Conservation (phyloP, 495 filamentous ascomycete species). For the Aspergillus wentii region DNA sequence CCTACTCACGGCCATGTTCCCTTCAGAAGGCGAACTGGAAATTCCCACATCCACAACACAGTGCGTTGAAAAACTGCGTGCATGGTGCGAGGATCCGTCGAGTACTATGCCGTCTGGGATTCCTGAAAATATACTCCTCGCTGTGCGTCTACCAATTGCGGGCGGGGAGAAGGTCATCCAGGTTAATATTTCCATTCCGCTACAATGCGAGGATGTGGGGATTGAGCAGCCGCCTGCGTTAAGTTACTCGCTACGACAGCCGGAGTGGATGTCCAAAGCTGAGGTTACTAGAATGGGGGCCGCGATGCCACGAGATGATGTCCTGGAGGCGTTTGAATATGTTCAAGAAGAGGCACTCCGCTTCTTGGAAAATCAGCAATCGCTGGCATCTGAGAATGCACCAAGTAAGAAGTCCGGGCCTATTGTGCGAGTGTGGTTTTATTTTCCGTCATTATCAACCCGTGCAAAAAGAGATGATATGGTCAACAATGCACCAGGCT, state of each 20-base stretch:
- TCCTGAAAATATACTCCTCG: conserved; percentile 20
- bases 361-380: conserved; percentile 23
- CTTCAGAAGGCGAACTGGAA: conserved; percentile 28
- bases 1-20: conserved; percentile 34
- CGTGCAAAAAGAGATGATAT: conserved; percentile 33
- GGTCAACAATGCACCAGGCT: conserved; percentile 31
- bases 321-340: conserved; percentile 29
- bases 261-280: conserved; percentile 39
- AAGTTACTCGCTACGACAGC: conserved; percentile 32
- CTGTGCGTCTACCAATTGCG: conserved; percentile 21
- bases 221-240: conserved; percentile 22
- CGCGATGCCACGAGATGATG: conserved; percentile 25
- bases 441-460: conserved; percentile 36
- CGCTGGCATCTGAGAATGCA: background rate
- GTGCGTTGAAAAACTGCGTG: conserved; percentile 26
- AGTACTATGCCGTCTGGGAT: conserved; percentile 10
- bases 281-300: conserved; percentile 23
- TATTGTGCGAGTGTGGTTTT: conserved; percentile 36
- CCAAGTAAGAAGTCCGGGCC: conserved; percentile 3
- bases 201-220: conserved; percentile 16
- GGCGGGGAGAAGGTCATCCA: conserved; percentile 24
- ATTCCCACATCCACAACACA: conserved; percentile 25
- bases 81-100: conserved; percentile 23
- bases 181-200: conserved; percentile 30
- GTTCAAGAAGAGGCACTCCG: conserved; percentile 19